Conservation (phyloP, 2,329 filamentous ascomycete genomes). For the Amylocarpus encephaloides region DNA sequence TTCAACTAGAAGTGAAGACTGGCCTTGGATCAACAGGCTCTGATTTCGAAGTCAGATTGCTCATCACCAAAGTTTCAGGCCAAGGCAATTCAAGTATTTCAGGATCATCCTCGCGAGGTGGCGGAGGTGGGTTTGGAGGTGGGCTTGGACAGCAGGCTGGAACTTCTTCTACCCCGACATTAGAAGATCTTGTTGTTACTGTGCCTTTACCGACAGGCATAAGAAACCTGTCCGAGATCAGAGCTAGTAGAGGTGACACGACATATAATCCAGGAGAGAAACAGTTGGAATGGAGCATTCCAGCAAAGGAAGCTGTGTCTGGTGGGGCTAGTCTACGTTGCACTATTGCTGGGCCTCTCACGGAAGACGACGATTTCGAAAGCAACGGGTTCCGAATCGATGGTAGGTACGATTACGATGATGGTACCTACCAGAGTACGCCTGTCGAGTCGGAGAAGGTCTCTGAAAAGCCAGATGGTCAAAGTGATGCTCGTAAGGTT, state of each 20-base stretch:
- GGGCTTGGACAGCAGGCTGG: slow-evolving; percentile 41
- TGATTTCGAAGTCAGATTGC: slow-evolving; percentile 83
- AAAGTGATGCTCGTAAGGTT: slow-evolving; percentile 48
- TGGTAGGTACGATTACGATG: slow-evolving; percentile 40
- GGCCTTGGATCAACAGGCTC: slow-evolving; percentile 66
- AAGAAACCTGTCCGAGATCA: slow-evolving; percentile 75
- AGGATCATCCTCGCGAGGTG: slow-evolving; percentile 34
- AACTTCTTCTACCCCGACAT: slow-evolving; percentile 37
- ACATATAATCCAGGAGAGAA: slow-evolving; percentile 69
- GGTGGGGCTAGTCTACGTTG: slow-evolving; percentile 71
- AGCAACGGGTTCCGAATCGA: slow-evolving; percentile 31
- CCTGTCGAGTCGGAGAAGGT: slow-evolving; percentile 27
- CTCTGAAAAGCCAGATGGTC: slow-evolving; percentile 32
- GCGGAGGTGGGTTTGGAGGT: slow-evolving; percentile 38
- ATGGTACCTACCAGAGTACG: slow-evolving; percentile 50
- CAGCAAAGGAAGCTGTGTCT: slow-evolving; percentile 66
- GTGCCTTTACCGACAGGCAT: slow-evolving; percentile 75
- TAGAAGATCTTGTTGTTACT: slow-evolving; percentile 73
- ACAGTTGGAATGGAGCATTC: slow-evolving; percentile 75
- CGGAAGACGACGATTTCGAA: slow-evolving; percentile 43
- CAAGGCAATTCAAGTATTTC: slow-evolving; percentile 34
- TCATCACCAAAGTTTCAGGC: slow-evolving; percentile 60
- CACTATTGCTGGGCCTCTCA: slow-evolving; percentile 64
- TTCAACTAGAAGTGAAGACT: slow-evolving; percentile 75
- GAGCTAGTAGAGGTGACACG: slow-evolving; percentile 76